Evolutionary conservation across 2,329 filamentous ascomycete genomes (phyloP), one percentile per base, ranked within the genome.

Genomic region (Trichoderma semiorbis): DNA sequence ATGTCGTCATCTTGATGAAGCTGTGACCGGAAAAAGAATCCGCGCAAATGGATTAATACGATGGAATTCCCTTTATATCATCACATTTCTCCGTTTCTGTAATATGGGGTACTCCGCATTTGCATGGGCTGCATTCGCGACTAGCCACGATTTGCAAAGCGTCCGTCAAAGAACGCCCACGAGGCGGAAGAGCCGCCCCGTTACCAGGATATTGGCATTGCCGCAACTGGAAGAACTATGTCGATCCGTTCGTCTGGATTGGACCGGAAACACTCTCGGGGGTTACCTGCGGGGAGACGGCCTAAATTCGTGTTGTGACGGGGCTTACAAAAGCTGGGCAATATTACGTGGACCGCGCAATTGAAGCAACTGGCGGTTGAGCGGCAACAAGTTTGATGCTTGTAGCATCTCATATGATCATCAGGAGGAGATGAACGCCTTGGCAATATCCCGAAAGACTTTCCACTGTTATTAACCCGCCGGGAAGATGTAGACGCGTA

Each of bases 221-320:
- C 53, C 34, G 26, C 14, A 68, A 58, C n/a, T 26, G 53, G 50
- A 58, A 32, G 21, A 58, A 58, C 28, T 16, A 2, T 21, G 65
- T 68, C 53, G 65, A 68, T 68, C 65, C 36, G 50, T 58, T 11
- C 0, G 28, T 43, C 24, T 43, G 6, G 53, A 68, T 68, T 68
- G 65, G 65, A 28, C 32, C 65, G 65, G 65, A 24, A 68, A 68
- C 50, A 68, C 36, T 57, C 34, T 68, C 65, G 65, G 65, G 65
- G 26, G 53, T 53, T 57, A 21, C 4, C 10, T 32, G 53, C 34
- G 34, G 65, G 50, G 65, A 58, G 53, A 43, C 2, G 12, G 50
- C 34, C 24, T 39, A 18, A 14, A n/a, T 68, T 39, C 53, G 24
- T 39, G 36, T 16, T 34, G 18, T 16, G 18, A 39, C 36, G 11